Evolutionary conservation across 1,284 basidiomycete species (phyloP).

Genomic region (Uromyces viciae-fabae): DNA sequence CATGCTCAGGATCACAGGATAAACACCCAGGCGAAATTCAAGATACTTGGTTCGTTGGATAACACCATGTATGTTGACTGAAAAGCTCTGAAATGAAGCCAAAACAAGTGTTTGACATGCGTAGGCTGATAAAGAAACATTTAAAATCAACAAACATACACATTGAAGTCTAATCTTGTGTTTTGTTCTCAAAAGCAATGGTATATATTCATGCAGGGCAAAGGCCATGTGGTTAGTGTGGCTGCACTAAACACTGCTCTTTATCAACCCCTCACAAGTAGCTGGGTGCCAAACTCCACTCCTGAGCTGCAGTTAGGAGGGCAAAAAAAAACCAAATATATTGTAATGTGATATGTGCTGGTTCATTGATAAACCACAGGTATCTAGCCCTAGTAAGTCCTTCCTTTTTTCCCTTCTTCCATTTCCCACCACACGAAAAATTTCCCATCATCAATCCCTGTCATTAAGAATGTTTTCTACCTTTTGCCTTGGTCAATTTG

Average conservation of each 20-base stretch:
- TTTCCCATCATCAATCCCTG: background rate
- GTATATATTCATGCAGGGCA: background rate
- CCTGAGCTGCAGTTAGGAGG: background rate
- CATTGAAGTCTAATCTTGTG: background rate
- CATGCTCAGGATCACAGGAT: background rate
- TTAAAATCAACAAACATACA: too few relatives aligned
- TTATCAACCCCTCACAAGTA: background rate
- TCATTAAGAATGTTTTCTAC: background rate
- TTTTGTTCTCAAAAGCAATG: background rate
- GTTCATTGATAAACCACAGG: background rate
- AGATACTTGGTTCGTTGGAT: background rate
- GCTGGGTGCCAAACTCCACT: background rate
- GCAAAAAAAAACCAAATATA: background rate
- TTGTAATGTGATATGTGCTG: background rate
- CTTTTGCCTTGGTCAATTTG: slow-evolving; percentile 7
- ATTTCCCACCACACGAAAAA: background rate
- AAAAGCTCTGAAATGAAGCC: background rate
- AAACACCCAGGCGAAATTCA: background rate
- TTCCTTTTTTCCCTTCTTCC: background rate
- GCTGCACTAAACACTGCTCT: background rate
- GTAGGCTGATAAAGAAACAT: background rate
- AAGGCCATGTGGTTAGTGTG: background rate
- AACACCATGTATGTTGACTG: background rate
- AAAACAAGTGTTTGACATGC: background rate
- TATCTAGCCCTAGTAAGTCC: background rate